Base-by-base conservation (phyloP, 2,329 filamentous ascomycete species). In the Pseudogymnoascus sp. region DNA sequence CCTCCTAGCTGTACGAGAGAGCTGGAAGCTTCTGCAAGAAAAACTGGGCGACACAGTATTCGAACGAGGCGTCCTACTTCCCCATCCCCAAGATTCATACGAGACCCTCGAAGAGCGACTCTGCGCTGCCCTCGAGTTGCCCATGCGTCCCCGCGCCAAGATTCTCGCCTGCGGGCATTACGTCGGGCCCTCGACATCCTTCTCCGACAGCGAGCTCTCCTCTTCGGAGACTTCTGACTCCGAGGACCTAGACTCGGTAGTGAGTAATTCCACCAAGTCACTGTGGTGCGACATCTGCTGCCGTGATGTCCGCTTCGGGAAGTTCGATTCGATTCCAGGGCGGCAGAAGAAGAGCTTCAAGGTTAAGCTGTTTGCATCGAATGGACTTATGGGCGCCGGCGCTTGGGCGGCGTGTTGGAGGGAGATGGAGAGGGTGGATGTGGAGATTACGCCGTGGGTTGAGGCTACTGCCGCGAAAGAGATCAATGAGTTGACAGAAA, bases 381-480 rank as follows among this genome's bases (percentile, higher is more conserved):
- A 98, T 74, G 95, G 95, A 0, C 78, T 98, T 59, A 96, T 99
- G 91, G 85, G 87, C 64, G 88, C 91, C 4, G 91, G 91, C 0
- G 93, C 95, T 0, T 99, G 95, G 95, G 85, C 85, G 4, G 93
- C 93, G 2, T 93, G 91, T 64, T 99, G 93, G 93, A 89, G 86
- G 69, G 93, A 98, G 75, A 99, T 99, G 95, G 95, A 99, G 77
- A 85, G 93, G n/a, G 91, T 98, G 0, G 95, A 99, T 72, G 90
- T 96, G 1, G 93, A 98, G 75, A 85, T 99, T 61, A 85, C 90
- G 70, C 89, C 95, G 3, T 84, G 88, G 71, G 82, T 92, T 10
- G 83, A 86, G 16, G 74, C 83, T 0, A 75, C 79, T 1, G 72
- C 88, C 11, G 81, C 86, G 62, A 81, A 82, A 16, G 84, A 86